phyloP scores from a whole-genome alignment of 2,329 filamentous ascomycete genomes.

The Coniella lustricola region DNA sequence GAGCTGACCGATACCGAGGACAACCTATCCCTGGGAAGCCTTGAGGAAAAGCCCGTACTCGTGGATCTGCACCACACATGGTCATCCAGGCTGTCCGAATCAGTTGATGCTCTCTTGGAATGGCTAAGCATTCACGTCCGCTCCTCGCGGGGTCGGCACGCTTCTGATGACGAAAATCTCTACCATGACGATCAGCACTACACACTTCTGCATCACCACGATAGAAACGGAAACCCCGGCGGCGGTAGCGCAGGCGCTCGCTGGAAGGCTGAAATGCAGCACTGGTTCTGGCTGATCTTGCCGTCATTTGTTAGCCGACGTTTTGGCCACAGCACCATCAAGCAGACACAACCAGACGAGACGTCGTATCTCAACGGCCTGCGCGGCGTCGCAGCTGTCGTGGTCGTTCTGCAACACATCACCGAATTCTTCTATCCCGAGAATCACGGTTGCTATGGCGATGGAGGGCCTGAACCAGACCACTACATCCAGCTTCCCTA shows the following conservation, averaged over 20 bases:
- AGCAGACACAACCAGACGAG: background rate
- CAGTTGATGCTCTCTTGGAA: no score
- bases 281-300: background rate
- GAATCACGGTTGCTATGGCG: slow-evolving; percentile 5
- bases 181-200: no score
- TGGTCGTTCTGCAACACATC: slow-evolving; percentile 39
- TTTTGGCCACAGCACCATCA: background rate
- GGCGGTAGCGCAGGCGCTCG: background rate
- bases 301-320: background rate
- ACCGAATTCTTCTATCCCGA: slow-evolving; percentile 1
- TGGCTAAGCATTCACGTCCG: no score
- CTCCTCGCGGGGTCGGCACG: no score
- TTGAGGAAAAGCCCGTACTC: no score
- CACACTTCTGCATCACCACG: background rate
- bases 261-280: background rate
- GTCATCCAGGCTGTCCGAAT: no score
- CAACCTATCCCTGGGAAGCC: no score
- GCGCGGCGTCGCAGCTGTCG: slow-evolving; percentile 42
- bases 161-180: no score
- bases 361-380: slow-evolving; percentile 30
- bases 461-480: background rate
- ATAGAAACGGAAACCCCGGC: background rate
- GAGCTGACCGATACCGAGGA: no score
- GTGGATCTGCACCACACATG: no score
- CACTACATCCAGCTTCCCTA: slow-evolving; percentile 23